Conservation (phyloP, 1,284 basidiomycete genomes). For the Fomitopsis schrenkii region DNA sequence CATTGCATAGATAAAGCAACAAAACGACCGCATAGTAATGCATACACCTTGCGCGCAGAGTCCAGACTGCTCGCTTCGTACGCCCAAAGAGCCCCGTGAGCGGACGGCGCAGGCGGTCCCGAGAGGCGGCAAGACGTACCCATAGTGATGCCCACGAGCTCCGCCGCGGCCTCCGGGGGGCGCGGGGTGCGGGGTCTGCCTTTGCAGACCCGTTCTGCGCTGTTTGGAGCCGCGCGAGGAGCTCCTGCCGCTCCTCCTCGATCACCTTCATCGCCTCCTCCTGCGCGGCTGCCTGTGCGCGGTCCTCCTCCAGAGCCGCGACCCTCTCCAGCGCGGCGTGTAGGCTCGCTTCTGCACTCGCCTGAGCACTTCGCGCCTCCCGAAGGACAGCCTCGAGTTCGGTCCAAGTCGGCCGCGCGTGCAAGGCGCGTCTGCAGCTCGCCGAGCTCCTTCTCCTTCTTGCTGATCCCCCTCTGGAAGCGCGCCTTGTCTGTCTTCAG, state of each 20-base stretch:
- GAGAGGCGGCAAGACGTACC: background rate
- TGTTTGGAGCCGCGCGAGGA: background rate
- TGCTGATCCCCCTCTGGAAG: background rate
- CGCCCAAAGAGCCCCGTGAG: background rate
- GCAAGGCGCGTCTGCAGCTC: background rate
- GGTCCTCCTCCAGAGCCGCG: background rate
- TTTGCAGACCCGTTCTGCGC: background rate
- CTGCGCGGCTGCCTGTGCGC: background rate
- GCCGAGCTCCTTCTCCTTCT: background rate
- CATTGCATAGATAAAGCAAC: no score
- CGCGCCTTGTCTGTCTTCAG: background rate
- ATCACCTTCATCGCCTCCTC: background rate
- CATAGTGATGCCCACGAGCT: background rate
- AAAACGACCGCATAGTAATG: no score
- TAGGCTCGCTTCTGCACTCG: background rate
- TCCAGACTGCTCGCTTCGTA: no score
- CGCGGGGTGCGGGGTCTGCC: background rate
- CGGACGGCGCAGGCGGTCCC: background rate
- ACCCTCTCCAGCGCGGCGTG: background rate
- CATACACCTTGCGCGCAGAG: no score
- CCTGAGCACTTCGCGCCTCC: background rate
- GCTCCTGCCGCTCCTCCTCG: background rate
- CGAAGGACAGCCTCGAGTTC: background rate
- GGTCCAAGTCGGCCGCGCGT: background rate
- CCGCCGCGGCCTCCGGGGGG: background rate